Conservation (phyloP, 768 basidiomycete species). For the Nidularia pulvinata region DNA sequence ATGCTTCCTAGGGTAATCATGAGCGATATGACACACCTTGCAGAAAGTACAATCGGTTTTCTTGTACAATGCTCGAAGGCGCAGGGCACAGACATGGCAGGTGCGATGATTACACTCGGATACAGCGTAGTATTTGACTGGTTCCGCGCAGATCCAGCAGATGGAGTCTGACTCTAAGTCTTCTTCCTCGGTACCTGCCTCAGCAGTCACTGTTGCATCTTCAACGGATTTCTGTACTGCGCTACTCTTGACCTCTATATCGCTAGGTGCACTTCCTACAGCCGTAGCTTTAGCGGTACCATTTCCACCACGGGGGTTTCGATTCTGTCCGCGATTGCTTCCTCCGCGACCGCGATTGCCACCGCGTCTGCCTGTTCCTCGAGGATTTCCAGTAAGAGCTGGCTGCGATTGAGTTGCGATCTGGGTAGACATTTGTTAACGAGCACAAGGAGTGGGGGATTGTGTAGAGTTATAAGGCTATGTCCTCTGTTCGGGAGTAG, state of each 20-base stretch:
- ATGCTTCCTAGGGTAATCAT: constrained; percentile 44
- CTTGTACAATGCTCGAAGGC: constrained; percentile 91
- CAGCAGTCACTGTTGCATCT: not conserved
- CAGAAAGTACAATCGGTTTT: constrained; percentile 94
- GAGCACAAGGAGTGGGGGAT: too few species aligned
- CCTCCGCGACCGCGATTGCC: constrained; percentile 7
- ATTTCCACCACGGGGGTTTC: not conserved
- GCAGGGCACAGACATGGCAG: constrained; percentile 91
- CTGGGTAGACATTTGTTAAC: constrained; percentile 12
- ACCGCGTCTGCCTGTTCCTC: constrained; percentile 9
- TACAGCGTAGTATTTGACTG: constrained; percentile 86
- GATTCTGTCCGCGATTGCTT: constrained; percentile 11
- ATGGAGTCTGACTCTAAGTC: constrained; percentile 35
- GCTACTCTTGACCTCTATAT: not conserved
- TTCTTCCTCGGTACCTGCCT: constrained; percentile 29
- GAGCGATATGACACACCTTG: constrained; percentile 82
- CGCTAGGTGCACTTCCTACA: not conserved
- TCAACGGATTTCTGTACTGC: not conserved
- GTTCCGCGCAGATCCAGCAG: constrained; percentile 96
- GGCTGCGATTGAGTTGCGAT: constrained; percentile 11
- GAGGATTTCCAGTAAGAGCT: not conserved
- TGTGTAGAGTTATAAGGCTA: too few species aligned
- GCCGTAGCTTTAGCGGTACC: not conserved
- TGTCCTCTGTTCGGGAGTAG: too few species aligned
- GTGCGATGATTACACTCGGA: constrained; percentile 94